A percentile compares a stretch with the other conserved stretches of the same genome.
Evolutionary conservation across 2,329 filamentous ascomycete genomes (phyloP).

Genomic region (Pestalotiopsis sp.): DNA sequence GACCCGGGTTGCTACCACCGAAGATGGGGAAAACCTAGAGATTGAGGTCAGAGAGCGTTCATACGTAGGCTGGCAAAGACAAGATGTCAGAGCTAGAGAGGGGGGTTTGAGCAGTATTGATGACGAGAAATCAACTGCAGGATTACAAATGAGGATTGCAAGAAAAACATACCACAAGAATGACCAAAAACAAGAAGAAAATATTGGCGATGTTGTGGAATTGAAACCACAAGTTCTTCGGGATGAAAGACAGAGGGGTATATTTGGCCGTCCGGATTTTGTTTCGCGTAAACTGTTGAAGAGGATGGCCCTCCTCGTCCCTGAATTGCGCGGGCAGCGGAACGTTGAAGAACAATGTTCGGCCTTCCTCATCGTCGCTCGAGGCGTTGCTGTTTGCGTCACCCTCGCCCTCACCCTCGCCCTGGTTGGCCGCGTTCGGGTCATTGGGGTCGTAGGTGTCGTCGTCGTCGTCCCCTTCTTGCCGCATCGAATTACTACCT

Average conservation of each 20-base stretch:
- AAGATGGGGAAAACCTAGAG: constrained; percentile 93
- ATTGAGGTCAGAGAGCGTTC: constrained; percentile 25
- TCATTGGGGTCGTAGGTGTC: constrained; percentile 27
- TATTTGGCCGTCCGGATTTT: constrained; percentile 99
- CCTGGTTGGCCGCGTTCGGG: constrained; percentile 28
- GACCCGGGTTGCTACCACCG: constrained; percentile 84
- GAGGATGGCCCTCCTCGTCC: constrained; percentile 80
- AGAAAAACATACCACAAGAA: constrained; percentile 76
- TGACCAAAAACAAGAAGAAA: constrained; percentile 96
- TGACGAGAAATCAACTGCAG: neutral
- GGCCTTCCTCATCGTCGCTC: constrained; percentile 43
- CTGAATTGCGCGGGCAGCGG: constrained; percentile 74
- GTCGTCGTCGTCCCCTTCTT: constrained; percentile 29
- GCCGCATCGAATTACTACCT: constrained; percentile 34
- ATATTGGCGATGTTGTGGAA: constrained; percentile 99
- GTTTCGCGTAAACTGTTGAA: constrained; percentile 77
- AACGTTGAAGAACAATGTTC: constrained; percentile 83
- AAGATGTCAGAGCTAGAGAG: no score
- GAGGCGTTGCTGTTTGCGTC: constrained; percentile 39
- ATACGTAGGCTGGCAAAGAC: neutral
- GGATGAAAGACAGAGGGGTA: constrained; percentile 90
- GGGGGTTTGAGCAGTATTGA: neutral
- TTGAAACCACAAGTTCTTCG: constrained; percentile 96
- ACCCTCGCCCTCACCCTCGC: constrained; percentile 37
- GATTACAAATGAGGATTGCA: constrained; percentile 7